Percentiles rank a stretch among this genome's conserved stretches.
These are phyloP conservation scores for Thyridium curvatum DNA, from an alignment of 2,329 filamentous ascomycete species.

Conservation along the genomic window DNA sequence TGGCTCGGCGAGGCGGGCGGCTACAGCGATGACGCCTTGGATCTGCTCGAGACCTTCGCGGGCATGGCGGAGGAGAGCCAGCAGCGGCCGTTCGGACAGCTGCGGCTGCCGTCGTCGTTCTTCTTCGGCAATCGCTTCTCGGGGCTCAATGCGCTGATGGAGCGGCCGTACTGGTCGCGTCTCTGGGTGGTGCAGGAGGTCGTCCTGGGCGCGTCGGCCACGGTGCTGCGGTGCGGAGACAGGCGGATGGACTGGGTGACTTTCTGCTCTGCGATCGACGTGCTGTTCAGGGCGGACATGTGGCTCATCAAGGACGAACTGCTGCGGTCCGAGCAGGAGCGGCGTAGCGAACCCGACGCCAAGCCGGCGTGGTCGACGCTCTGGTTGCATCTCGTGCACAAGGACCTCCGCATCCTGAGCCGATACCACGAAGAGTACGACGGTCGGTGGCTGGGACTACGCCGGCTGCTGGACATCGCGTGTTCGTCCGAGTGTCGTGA, in stretches of 20 bases:
- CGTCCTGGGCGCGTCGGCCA: slow-evolving; percentile 4
- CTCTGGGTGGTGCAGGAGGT: slow-evolving; percentile 7
- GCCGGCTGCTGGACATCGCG: too few relatives aligned
- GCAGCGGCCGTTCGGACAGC: too few relatives aligned
- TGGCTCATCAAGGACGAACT: slow-evolving; percentile 2
- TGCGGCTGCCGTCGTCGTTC: too few relatives aligned
- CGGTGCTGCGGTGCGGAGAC: slow-evolving; percentile 2
- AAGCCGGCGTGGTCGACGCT: slow-evolving; percentile 1
- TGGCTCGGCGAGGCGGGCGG: neutral
- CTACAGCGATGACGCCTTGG: neutral
- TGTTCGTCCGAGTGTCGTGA: too few relatives aligned
- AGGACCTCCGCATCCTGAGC: slow-evolving; percentile 1
- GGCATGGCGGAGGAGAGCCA: neutral
- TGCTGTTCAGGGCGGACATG: slow-evolving; percentile 1
- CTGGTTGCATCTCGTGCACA: slow-evolving; percentile 3
- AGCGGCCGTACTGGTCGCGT: slow-evolving; percentile 3
- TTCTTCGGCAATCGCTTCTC: neutral
- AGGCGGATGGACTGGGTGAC: slow-evolving; percentile 3
- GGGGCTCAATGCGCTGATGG: slow-evolving; percentile 2
- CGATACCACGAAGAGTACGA: slow-evolving; percentile 1
- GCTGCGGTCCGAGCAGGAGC: neutral
- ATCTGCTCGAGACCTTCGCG: neutral
- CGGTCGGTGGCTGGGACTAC: too few relatives aligned
- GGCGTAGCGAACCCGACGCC: neutral
- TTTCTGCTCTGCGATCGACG: slow-evolving; percentile 1